phyloP scores from a whole-genome alignment of 345 rosid genomes.

The Brassica napus region DNA sequence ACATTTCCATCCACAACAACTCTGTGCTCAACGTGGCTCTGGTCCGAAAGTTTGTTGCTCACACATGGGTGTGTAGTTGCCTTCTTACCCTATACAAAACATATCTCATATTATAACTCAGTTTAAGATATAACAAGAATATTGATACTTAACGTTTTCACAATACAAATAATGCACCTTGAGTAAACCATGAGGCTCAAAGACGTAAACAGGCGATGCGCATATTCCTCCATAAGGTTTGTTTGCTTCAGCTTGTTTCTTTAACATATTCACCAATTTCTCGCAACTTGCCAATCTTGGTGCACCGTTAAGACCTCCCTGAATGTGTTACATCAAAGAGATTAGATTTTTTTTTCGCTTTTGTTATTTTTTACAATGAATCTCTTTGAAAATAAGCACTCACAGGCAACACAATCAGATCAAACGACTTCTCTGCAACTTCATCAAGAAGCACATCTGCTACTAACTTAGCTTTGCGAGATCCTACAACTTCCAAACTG shows the following conservation, averaged over 20 bases:
- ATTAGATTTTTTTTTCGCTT: not conserved
- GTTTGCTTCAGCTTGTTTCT: conserved; percentile 72
- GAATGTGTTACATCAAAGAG: conserved; percentile 24
- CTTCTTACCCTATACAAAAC: conserved; percentile 73
- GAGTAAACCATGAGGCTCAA: conserved; percentile 85
- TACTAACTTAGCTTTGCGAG: conserved; percentile 68
- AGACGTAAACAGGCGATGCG: conserved; percentile 85
- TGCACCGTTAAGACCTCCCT: conserved; percentile 95
- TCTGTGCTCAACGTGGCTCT: conserved; percentile 68
- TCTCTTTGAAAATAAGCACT: conserved; percentile 29
- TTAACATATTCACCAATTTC: conserved; percentile 70
- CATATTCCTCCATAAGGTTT: conserved; percentile 89
- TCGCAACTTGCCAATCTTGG: conserved; percentile 71
- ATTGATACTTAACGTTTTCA: not conserved
- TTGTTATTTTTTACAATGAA: not conserved
- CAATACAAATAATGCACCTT: conserved; percentile 48
- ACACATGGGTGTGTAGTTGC: conserved; percentile 78
- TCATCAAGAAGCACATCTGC: conserved; percentile 88
- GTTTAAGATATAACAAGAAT: not conserved
- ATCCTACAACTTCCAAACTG: conserved; percentile 70
- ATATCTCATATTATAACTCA: conserved; percentile 1
- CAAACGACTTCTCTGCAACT: conserved; percentile 77
- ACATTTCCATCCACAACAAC: conserved; percentile 94
- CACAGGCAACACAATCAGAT: conserved; percentile 88
- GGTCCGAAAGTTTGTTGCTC: conserved; percentile 74